A percentile compares a stretch with the other conserved stretches of the same genome.
Evolutionary conservation across 352 stramenopile species (phyloP).

Genomic region (Globisporangium nagaii): DNA sequence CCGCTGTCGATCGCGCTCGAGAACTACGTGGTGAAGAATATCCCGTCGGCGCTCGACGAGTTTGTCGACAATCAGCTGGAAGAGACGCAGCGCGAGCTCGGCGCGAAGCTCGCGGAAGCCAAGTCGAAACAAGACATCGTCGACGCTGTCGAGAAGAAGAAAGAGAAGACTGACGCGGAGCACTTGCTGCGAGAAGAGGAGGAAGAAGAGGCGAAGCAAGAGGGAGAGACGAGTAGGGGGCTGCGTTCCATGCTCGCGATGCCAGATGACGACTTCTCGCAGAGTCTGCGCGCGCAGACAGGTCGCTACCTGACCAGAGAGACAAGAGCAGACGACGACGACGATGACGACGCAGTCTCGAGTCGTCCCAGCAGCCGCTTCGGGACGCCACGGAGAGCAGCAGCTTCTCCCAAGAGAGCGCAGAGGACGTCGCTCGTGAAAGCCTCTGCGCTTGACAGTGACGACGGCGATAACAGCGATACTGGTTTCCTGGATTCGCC

Average conservation of each 20-base stretch:
- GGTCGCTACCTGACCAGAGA: neutral
- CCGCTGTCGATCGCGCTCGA: conserved; percentile 66
- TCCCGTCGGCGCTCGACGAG: conserved; percentile 68
- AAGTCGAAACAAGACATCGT: conserved; percentile 64
- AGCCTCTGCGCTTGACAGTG: conserved; percentile 9
- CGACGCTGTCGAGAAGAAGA: conserved; percentile 61
- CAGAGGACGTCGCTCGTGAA: neutral
- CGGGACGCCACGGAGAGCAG: conserved; percentile 13
- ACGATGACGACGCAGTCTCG: conserved; percentile 15
- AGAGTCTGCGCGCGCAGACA: conserved; percentile 18
- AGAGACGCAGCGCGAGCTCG: conserved; percentile 65
- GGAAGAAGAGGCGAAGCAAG: conserved; percentile 24
- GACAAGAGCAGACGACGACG: neutral
- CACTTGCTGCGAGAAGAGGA: conserved; percentile 49
- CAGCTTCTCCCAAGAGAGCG: neutral
- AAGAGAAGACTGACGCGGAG: conserved; percentile 47
- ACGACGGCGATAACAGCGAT: conserved; percentile 13
- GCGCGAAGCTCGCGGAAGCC: conserved; percentile 27
- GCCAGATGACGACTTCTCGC: conserved; percentile 8
- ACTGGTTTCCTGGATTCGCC: conserved; percentile 1
- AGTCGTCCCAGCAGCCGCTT: conserved; percentile 23
- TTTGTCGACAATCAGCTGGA: conserved; percentile 66
- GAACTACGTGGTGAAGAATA: conserved; percentile 81
- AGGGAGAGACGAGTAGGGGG: conserved; percentile 1
- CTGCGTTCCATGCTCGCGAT: neutral